These are phyloP conservation scores for Tothia fuscella DNA, from an alignment of 2,329 filamentous ascomycete genomes.

Conservation along the genomic window DNA sequence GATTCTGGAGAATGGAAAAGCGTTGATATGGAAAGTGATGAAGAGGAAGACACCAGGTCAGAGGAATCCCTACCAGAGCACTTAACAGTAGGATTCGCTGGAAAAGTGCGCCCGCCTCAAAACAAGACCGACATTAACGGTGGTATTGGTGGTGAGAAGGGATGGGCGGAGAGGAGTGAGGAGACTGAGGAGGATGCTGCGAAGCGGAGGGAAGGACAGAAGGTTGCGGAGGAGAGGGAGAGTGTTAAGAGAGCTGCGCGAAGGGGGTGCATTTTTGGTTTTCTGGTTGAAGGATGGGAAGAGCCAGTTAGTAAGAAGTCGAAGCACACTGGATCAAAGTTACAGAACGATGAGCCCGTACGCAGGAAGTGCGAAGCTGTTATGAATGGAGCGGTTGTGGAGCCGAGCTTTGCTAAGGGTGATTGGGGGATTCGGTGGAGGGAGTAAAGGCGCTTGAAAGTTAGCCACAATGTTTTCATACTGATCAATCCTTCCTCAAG, in stretches of 20 bases:
- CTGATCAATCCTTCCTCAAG: too few species aligned
- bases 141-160: slow-evolving; percentile 44
- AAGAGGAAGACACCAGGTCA: background rate
- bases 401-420: slow-evolving; percentile 49
- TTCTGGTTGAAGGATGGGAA: slow-evolving; percentile 23
- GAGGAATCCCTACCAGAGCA: background rate
- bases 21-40: slow-evolving; percentile 32
- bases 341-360: background rate
- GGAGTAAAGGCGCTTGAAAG: too few species aligned
- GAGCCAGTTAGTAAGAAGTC: slow-evolving; percentile 10
- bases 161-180: slow-evolving; percentile 38
- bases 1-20: slow-evolving; percentile 30
- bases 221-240: slow-evolving; percentile 39
- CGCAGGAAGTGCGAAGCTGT: slow-evolving; percentile 45
- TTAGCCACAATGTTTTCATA: too few species aligned
- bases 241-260: slow-evolving; percentile 52
- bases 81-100: slow-evolving; percentile 12
- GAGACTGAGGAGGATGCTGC: slow-evolving; percentile 41
- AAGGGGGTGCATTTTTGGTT: slow-evolving; percentile 45
- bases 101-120: slow-evolving; percentile 29
- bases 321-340: slow-evolving; percentile 12
- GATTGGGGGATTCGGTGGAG: slow-evolving; percentile 49
- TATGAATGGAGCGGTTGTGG: slow-evolving; percentile 46
- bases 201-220: slow-evolving; percentile 39
- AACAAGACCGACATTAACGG: slow-evolving; percentile 41